Percentiles rank a stretch among this genome's conserved stretches.
Evolutionary conservation across 73 alveolate species (phyloP).

Genomic region (Symbiodinium natans): DNA sequence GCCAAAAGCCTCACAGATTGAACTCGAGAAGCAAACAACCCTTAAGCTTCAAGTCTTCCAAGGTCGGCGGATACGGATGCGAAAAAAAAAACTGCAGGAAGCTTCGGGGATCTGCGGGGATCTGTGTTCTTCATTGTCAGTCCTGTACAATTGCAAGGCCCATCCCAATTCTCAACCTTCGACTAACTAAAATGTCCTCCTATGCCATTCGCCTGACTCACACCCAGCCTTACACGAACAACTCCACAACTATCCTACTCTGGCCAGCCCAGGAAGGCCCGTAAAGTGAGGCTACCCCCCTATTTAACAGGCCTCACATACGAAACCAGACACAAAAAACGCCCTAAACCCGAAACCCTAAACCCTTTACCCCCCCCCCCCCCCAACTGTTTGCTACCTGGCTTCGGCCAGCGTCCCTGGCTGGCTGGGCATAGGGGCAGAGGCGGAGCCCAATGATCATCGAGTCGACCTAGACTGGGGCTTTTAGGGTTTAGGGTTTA

Average conservation of each 20-base stretch:
- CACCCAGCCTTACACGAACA: no score
- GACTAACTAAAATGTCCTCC: no score
- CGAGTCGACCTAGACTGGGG: slow-evolving; percentile 41
- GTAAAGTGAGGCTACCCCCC: no score
- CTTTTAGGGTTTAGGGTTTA: not conserved
- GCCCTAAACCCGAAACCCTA: not conserved
- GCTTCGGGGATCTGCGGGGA: no score
- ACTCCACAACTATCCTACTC: no score
- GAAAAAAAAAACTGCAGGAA: not conserved
- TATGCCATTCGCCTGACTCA: not conserved
- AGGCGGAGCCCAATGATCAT: slow-evolving; percentile 63
- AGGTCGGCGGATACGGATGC: not conserved
- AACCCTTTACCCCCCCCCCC: no score
- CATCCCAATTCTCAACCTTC: no score
- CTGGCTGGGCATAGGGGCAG: slow-evolving; percentile 75
- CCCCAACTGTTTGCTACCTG: no score
- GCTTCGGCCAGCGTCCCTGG: not conserved
- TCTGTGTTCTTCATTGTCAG: not conserved
- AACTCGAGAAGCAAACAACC: not conserved
- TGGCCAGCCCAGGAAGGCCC: no score
- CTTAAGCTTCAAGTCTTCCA: not conserved
- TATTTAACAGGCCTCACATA: no score
- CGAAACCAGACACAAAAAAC: no score
- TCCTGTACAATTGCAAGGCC: not conserved
- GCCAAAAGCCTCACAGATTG: not conserved